Percentiles rank a stretch among this genome's conserved stretches.
Conservation (phyloP, 2,329 filamentous ascomycete species). For the Alternaria brassicae region DNA sequence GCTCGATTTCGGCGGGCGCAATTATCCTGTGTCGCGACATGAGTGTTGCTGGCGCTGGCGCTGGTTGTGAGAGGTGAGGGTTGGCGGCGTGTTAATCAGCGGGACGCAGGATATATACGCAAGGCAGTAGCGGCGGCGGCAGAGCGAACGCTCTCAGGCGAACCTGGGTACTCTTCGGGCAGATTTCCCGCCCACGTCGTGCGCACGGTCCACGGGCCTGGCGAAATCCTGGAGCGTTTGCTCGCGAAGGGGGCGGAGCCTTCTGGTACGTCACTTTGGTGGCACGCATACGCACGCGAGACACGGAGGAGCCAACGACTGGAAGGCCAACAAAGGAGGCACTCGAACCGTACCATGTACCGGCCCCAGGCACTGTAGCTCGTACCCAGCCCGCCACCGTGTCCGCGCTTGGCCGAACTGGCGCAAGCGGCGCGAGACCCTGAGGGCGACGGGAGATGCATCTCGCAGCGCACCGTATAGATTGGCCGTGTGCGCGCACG, state of each 20-base stretch:
- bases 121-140: constrained; percentile 5
- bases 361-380: neutral
- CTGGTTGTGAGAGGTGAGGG: constrained; percentile 8
- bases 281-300: constrained; percentile 11
- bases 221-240: constrained; percentile 14
- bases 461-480: constrained; percentile 6
- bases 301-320: neutral
- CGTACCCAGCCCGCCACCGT: neutral
- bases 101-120: constrained; percentile 18
- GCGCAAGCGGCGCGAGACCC: neutral
- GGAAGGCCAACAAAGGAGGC: constrained; percentile 7
- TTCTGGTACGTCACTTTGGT: constrained; percentile 14
- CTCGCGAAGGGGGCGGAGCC: constrained; percentile 20
- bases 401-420: neutral
- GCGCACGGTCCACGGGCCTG: constrained; percentile 17
- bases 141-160: neutral
- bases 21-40: constrained; percentile 47
- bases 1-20: constrained; percentile 57
- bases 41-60: neutral
- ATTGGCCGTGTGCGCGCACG: neutral
- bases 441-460: constrained; percentile 1
- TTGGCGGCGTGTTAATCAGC: constrained; percentile 4
- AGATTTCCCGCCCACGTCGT: constrained; percentile 12
- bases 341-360: constrained; percentile 1
- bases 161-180: constrained; percentile 14